phyloP scores from a whole-genome alignment of 192 early-diverging fungal species.

The Cladochytrium replicatum region DNA sequence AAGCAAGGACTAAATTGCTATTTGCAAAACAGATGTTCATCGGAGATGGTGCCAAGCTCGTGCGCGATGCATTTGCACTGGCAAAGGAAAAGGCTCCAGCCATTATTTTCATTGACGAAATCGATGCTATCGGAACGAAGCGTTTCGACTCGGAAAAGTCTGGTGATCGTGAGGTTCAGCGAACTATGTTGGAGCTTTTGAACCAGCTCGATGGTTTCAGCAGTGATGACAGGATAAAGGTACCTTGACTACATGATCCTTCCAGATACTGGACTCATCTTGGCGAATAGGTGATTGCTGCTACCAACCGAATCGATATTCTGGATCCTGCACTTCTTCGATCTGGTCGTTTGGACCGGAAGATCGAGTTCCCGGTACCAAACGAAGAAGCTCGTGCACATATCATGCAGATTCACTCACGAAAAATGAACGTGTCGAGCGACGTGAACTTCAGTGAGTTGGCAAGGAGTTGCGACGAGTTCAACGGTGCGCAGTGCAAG shows the following conservation, averaged over 20 bases:
- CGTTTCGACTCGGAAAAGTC: conserved; percentile 95
- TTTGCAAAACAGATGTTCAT: conserved; percentile 50
- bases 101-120: conserved; percentile 98
- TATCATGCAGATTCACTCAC: conserved; percentile 95
- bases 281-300: conserved; percentile 93
- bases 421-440: conserved; percentile 92
- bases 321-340: conserved; percentile 90
- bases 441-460: conserved; percentile 97
- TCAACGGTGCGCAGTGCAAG: conserved; percentile 99
- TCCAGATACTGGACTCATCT: conserved; percentile 22
- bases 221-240: conserved; percentile 93
- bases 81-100: conserved; percentile 98
- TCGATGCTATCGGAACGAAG: conserved; percentile 98
- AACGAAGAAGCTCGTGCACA: conserved; percentile 91
- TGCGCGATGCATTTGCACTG: conserved; percentile 91
- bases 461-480: conserved; percentile 91
- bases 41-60: conserved; percentile 44
- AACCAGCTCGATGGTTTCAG: conserved; percentile 97
- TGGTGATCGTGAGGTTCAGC: conserved; percentile 96
- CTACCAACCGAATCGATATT: conserved; percentile 96
- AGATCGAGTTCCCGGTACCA: conserved; percentile 97
- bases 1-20: no score
- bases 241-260: no score
- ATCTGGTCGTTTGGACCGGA: conserved; percentile 91
- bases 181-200: conserved; percentile 97